phyloP scores from a whole-genome alignment of 2,329 filamentous ascomycete genomes.

The Coniochaeta prunicola region DNA sequence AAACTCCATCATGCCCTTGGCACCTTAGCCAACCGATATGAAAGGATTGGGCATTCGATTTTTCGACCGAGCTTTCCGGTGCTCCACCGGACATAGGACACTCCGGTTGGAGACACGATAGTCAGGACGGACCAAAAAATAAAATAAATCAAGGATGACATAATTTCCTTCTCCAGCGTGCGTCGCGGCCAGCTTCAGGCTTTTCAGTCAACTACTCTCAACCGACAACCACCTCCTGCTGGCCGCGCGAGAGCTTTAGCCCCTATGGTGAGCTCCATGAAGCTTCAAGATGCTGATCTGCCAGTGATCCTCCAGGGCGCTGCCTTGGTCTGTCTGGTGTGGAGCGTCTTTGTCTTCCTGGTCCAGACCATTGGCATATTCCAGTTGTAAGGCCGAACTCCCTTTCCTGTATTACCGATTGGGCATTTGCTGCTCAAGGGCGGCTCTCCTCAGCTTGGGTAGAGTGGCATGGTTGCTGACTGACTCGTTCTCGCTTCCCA shows the following conservation, averaged over 20 bases:
- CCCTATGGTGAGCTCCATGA: constrained; percentile 5
- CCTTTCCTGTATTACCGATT: background rate
- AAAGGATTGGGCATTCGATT: background rate
- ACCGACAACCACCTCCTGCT: background rate
- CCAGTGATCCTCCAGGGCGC: constrained; percentile 23
- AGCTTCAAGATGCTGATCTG: constrained; percentile 13
- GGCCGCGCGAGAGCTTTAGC: background rate
- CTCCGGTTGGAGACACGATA: background rate
- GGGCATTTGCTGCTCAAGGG: too few species aligned
- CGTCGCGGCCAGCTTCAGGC: background rate
- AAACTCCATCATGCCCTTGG: too few species aligned
- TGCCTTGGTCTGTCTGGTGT: constrained; percentile 42
- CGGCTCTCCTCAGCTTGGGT: too few species aligned
- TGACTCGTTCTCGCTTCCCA: constrained; percentile 14
- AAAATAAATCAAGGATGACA: background rate
- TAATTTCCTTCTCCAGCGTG: background rate
- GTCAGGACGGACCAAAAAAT: background rate
- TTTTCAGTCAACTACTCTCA: too few species aligned
- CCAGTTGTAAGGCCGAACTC: constrained; percentile 39
- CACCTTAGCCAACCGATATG: background rate
- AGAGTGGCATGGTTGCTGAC: background rate
- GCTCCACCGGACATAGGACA: background rate
- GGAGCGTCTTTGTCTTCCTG: constrained; percentile 43
- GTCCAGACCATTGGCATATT: constrained; percentile 50
- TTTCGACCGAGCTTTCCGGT: background rate